Base-by-base conservation (phyloP, 2,329 filamentous ascomycete species). In the Colletotrichum cuscutae region DNA sequence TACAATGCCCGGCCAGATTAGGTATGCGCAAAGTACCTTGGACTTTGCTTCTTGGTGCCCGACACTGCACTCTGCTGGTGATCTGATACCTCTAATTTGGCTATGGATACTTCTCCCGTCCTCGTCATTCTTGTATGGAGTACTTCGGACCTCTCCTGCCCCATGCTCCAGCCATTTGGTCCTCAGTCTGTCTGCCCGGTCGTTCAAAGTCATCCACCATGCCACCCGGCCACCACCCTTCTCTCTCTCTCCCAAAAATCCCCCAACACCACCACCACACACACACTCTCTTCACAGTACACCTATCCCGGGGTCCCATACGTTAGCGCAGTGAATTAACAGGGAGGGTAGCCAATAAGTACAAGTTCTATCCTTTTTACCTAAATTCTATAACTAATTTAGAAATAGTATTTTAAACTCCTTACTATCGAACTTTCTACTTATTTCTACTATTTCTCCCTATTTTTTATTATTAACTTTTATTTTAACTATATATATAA, bases 11-110 rank as follows among this genome's bases (percentile, higher is more conserved):
- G 46, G 46, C 61, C 53, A 32, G 61, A 22, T 19, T 2, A n/a
- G 61, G 61, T 53, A 53, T 63, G 60, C 19, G 28, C 26, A 30
- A 64, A 54, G 61, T 64, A 64, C 28, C 60, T 53, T 32, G 8
- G 28, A n/a, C 30, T 15, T 15, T 32, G n/a, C 30, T 49, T 53
- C n/a, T 37, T 7, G 53, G 46, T 53, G 46, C 28, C 60, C n/a
- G 60, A 53, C 32, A 32, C 32, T 59, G 32, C 57, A 30, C 19
- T 11, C 54, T 58, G 9, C 54, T 5, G 13, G 37, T 26, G 32
- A 22, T 13, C 52, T 9, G 52, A 53, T 64, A 64, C 46, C 61
- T 11, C 30, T 28, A 3, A 8, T n/a, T 37, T 53, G 46, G 61
- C 61, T 64, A 35, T 28, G 30, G 53, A 37, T 37, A 26, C 46